Conservation (phyloP, 148 eudicot species). For the Cornus kousa region DNA sequence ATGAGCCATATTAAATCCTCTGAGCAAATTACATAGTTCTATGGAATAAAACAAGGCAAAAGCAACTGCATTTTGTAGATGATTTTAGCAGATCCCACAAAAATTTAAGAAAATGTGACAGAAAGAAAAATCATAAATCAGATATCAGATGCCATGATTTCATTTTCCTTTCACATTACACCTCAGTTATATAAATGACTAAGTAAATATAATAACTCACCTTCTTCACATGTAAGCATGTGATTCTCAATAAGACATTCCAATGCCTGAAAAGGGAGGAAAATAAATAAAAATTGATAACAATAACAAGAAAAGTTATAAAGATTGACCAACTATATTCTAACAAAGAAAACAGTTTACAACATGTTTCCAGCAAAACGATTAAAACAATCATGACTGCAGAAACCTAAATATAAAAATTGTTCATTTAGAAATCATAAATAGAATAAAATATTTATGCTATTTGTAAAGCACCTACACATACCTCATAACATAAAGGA, state of each 20-base stretch:
- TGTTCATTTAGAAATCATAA: not conserved
- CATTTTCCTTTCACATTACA: slow-evolving; percentile 5
- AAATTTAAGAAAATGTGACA: not conserved
- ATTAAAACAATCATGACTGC: not conserved
- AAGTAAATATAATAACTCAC: slow-evolving; percentile 26
- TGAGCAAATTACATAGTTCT: not conserved
- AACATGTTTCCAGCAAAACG: not conserved
- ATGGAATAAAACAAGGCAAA: not conserved
- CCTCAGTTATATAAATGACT: not conserved
- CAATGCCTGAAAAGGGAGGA: slow-evolving; percentile 44
- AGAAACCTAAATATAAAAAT: too few relatives aligned
- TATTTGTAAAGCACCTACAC: slow-evolving; percentile 8
- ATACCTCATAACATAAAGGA: slow-evolving; percentile 96
- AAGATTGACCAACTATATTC: not conserved
- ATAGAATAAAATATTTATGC: not conserved
- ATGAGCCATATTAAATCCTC: slow-evolving; percentile 1
- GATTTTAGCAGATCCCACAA: not conserved
- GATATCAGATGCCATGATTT: not conserved
- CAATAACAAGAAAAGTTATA: not conserved
- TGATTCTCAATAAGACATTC: slow-evolving; percentile 81
- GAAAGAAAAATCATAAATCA: not conserved
- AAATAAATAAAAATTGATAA: not conserved
- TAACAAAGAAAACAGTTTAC: not conserved
- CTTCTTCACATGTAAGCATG: slow-evolving; percentile 87
- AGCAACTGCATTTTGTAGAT: too few relatives aligned